Conservation (phyloP, 2,329 filamentous ascomycete species). For the Verticillium isaacii region DNA sequence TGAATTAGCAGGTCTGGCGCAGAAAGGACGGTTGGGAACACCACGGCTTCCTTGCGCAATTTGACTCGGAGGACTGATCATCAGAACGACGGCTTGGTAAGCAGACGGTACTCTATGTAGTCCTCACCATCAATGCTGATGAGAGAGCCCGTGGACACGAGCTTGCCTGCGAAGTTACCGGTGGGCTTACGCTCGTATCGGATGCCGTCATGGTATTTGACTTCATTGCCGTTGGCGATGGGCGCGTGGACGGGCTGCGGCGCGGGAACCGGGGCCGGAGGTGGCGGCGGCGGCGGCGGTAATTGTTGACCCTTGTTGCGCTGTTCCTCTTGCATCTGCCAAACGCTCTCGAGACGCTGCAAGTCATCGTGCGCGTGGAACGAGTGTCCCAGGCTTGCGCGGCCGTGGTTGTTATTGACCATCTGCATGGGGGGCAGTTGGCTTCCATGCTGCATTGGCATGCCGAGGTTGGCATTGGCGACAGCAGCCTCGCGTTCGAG, state of each 20-base stretch:
- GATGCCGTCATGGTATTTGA: constrained; percentile 53
- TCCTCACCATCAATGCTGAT: constrained; percentile 63
- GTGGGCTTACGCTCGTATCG: constrained; percentile 59
- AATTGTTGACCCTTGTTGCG: constrained; percentile 24
- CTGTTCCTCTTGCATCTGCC: constrained; percentile 48
- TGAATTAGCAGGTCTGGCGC: background rate
- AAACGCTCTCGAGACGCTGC: constrained; percentile 46
- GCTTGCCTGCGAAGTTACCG: constrained; percentile 57
- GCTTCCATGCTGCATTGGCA: background rate
- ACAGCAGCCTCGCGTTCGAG: constrained; percentile 32
- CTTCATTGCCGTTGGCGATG: constrained; percentile 37
- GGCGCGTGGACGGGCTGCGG: background rate
- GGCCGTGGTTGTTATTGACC: constrained; percentile 18
- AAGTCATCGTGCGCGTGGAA: constrained; percentile 46
- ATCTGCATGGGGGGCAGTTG: constrained; percentile 9
- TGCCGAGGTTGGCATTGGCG: background rate
- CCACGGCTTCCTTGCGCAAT: background rate
- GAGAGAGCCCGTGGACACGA: constrained; percentile 58
- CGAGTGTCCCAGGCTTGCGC: constrained; percentile 16
- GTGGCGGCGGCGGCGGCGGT: background rate
- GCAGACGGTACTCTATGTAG: constrained; percentile 61
- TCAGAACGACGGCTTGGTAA: constrained; percentile 58
- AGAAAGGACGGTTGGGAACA: background rate
- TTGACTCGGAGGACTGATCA: background rate
- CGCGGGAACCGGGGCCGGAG: background rate